Percentiles rank a stretch among this genome's conserved stretches.
Conservation (phyloP, 2,329 filamentous ascomycete species). For the Cadophora luteo-olivacea region DNA sequence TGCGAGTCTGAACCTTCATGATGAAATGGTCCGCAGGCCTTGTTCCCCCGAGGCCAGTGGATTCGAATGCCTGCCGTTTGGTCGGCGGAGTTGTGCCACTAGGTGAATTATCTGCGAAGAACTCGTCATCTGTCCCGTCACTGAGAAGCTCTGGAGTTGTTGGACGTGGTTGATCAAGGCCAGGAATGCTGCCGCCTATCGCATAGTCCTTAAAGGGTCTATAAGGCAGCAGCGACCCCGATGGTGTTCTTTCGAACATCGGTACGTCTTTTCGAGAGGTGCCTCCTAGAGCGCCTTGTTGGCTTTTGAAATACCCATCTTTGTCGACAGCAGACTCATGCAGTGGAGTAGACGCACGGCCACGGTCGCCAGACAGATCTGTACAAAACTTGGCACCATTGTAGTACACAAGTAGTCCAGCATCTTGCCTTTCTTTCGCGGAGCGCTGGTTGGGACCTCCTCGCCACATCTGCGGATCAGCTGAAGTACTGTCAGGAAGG, state of each 20-base stretch:
- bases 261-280: conserved; percentile 30
- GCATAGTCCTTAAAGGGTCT: conserved; percentile 56
- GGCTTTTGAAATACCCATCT: conserved; percentile 42
- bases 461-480: conserved; percentile 6
- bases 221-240: conserved; percentile 57
- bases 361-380: conserved; percentile 74
- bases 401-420: conserved; percentile 85
- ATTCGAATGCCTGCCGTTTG: conserved; percentile 52
- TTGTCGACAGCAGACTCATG: conserved; percentile 56
- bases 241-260: conserved; percentile 50
- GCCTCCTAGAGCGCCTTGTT: conserved; percentile 31
- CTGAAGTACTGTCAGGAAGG: neutral
- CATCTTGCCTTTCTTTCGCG: conserved; percentile 46
- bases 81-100: conserved; percentile 12
- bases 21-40: conserved; percentile 70
- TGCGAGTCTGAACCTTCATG: conserved; percentile 53
- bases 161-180: conserved; percentile 30
- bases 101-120: conserved; percentile 38
- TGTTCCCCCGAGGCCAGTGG: conserved; percentile 65
- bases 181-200: conserved; percentile 33
- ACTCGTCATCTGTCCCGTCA: conserved; percentile 33
- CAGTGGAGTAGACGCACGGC: conserved; percentile 55
- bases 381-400: conserved; percentile 81
- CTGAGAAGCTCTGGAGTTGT: conserved; percentile 36
- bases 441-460: neutral